Evolutionary conservation across 2,329 filamentous ascomycete species (phyloP), one percentile per base, ranked within the genome.

Genomic region (Paecilomyces formosus): DNA sequence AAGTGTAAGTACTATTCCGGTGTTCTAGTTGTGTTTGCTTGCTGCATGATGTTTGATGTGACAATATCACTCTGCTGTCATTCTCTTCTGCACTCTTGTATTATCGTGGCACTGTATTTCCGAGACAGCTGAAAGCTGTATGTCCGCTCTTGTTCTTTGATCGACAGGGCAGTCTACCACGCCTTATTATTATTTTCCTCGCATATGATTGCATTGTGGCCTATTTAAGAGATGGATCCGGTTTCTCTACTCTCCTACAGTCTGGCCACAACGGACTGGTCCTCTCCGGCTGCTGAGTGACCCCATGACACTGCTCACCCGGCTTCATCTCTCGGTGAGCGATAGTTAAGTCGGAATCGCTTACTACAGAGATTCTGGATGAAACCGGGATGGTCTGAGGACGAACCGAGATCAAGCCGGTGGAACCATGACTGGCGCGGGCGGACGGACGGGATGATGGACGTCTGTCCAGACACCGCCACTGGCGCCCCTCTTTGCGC

Each of bases 1-100:
- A 51, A 70, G 68, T 61, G 72, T 74, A 64, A 70, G 72, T 71
- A 49, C 30, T 51, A 52, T 56, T 51, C 55, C 55, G 53, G 59
- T 56, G 33, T 9, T 22, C 35, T 58, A 28, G 11, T 15, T 55
- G 24, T 33, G 28, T 55, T 49, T 28, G n/a, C 13, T 11, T 18
- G 15, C 15, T 15, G n/a, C n/a, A 13, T 39, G 35, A 39, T 39
- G 13, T 13, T 13, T 13, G 4, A 13, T n/a, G 13, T n/a, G 35
- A 6, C 5, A 31, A 3, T 31, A 31, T 45, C 39, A 45, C 24
- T 26, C 24, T 26, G 24, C 18, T 45, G 18, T 45, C 15, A 5
- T 45, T 18, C n/a, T 18, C 7, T 45, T 8, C n/a, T n/a, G 13
- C 15, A 18, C 18, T 45, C 39, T 45, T 6, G 2, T 9, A 45